phyloP scores from a whole-genome alignment of 805 yeast genomes.

The Suhomyces pyralidae region DNA sequence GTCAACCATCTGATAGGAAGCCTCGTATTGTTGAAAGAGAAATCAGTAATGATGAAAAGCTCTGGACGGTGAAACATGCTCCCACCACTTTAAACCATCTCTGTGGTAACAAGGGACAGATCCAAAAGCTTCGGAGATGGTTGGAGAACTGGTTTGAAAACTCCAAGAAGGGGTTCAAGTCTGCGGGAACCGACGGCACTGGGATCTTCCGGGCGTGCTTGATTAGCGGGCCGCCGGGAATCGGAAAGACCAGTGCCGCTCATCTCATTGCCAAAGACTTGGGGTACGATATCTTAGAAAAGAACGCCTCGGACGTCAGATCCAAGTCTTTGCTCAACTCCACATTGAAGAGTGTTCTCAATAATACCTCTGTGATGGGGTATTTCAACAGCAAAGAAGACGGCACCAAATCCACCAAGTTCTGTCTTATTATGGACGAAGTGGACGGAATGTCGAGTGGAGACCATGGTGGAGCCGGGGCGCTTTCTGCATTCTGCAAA shows the following conservation, averaged over 20 bases:
- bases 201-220: constrained; percentile 78
- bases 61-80: constrained; percentile 94
- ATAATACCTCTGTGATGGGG: constrained; percentile 81
- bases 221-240: constrained; percentile 85
- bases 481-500: constrained; percentile 80
- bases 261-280: constrained; percentile 66
- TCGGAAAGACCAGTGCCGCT: constrained; percentile 81
- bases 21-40: constrained; percentile 22
- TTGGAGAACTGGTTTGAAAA: constrained; percentile 68
- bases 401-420: constrained; percentile 38
- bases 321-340: constrained; percentile 73
- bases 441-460: constrained; percentile 99
- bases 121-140: constrained; percentile 70
- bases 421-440: constrained; percentile 94
- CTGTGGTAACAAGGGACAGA: constrained; percentile 85
- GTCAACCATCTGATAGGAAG: not conserved
- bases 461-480: constrained; percentile 98
- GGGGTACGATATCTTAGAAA: constrained; percentile 73
- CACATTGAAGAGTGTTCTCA: constrained; percentile 66
- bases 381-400: constrained; percentile 49
- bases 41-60: constrained; percentile 53
- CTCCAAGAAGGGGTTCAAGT: constrained; percentile 53
- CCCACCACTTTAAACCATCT: constrained; percentile 73
- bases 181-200: constrained; percentile 59
- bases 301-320: constrained; percentile 86